Percentiles rank a stretch among this genome's conserved stretches.
These are phyloP conservation scores for Backusella luteola DNA, from an alignment of 192 early-diverging fungal genomes.

Conservation along the genomic window DNA sequence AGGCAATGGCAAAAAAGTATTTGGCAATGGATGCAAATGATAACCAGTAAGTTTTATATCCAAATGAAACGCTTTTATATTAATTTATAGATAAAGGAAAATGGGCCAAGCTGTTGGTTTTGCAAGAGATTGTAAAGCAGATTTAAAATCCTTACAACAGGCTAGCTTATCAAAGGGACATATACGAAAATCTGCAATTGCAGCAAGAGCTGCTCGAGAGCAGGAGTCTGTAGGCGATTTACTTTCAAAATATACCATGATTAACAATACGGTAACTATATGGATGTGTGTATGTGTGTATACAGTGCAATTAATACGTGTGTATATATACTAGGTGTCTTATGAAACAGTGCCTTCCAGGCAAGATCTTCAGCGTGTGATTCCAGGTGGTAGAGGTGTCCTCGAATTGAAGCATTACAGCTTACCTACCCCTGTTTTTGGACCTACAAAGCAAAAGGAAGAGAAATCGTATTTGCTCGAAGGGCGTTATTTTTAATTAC, in stretches of 20 bases:
- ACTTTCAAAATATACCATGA: constrained; percentile 38
- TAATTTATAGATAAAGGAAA: constrained; percentile 32
- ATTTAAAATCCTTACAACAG: constrained; percentile 44
- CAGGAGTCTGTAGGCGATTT: constrained; percentile 45
- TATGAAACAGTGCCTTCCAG: constrained; percentile 49
- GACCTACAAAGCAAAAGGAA: constrained; percentile 20
- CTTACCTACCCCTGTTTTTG: constrained; percentile 44
- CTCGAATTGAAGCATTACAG: constrained; percentile 43
- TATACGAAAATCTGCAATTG: constrained; percentile 34
- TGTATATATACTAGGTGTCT: constrained; percentile 27
- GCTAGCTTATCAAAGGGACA: constrained; percentile 41
- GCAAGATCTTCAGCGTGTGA: constrained; percentile 45
- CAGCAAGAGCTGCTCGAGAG: constrained; percentile 45
- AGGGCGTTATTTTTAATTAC: constrained; percentile 12
- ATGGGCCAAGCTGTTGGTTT: constrained; percentile 58
- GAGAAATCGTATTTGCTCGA: constrained; percentile 9
- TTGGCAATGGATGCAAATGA: constrained; percentile 58
- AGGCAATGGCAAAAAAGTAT: constrained; percentile 52
- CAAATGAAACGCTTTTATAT: not conserved
- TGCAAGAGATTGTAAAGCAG: constrained; percentile 43
- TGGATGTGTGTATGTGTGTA: not conserved
- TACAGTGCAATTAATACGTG: no score
- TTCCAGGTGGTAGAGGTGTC: constrained; percentile 53
- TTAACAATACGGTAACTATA: constrained; percentile 53
- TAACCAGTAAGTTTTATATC: constrained; percentile 43